Evolutionary conservation across 208 protist genomes (phyloP).

Genomic region (Strigomonas culicis): DNA sequence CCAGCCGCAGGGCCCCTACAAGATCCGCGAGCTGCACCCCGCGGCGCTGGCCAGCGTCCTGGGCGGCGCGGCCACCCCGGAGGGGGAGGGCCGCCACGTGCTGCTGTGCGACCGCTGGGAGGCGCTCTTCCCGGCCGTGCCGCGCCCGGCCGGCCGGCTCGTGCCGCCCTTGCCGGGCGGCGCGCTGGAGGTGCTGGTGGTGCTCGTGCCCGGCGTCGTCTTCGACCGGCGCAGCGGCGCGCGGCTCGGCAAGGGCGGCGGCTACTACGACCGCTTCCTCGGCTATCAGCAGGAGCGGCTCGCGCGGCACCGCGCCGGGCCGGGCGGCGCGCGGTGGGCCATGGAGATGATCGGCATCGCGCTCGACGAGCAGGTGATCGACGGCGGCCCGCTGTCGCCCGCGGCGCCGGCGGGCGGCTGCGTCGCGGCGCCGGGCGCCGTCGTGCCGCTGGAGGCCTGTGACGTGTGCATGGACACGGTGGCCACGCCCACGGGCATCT

Average conservation of each 20-base stretch:
- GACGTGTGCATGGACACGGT: no score
- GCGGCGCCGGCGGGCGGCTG: no score
- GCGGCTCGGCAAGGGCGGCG: slow-evolving; percentile 78
- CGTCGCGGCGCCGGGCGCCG: no score
- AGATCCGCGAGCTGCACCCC: background rate
- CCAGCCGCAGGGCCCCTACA: background rate
- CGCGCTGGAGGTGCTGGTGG: slow-evolving; percentile 21
- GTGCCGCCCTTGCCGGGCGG: background rate
- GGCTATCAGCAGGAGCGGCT: background rate
- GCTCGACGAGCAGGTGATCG: no score
- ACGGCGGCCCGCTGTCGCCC: no score
- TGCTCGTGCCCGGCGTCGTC: slow-evolving; percentile 67
- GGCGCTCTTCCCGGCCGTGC: slow-evolving; percentile 8
- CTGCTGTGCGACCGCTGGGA: background rate
- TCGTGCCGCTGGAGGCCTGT: no score
- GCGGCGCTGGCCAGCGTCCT: background rate
- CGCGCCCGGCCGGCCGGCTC: background rate
- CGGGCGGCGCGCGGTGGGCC: no score
- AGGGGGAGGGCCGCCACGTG: background rate
- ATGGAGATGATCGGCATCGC: no score
- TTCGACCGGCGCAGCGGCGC: slow-evolving; percentile 46
- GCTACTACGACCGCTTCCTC: slow-evolving; percentile 87
- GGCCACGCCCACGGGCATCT: no score
- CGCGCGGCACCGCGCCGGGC: no score
- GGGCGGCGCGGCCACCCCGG: background rate